Conservation (phyloP, 306 rosid species). For the Prosopis cineraria region DNA sequence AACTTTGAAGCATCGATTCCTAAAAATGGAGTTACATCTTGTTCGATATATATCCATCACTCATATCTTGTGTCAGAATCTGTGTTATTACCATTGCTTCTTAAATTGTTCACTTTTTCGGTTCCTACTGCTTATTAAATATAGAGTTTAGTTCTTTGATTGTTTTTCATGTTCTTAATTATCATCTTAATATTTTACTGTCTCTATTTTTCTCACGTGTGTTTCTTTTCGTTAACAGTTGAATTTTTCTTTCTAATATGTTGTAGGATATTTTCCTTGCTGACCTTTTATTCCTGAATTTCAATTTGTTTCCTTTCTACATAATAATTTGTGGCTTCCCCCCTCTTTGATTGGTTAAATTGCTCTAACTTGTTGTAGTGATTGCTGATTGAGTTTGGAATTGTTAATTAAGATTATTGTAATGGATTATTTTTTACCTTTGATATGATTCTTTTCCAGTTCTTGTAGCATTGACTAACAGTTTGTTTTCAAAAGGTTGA, state of each 20-base stretch:
- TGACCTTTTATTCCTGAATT: slow-evolving; percentile 10
- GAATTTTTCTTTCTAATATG: not conserved
- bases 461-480: slow-evolving; percentile 14
- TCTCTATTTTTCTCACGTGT: not conserved
- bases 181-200: not conserved
- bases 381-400: not conserved
- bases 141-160: slow-evolving; percentile 14
- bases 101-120: not conserved
- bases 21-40: not conserved
- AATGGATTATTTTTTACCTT: not conserved
- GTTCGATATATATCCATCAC: not conserved
- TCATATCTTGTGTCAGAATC: not conserved
- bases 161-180: slow-evolving; percentile 25
- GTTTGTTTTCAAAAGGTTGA: slow-evolving; percentile 30
- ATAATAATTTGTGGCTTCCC: not conserved
- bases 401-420: slow-evolving; percentile 25
- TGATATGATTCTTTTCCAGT: slow-evolving; percentile 6
- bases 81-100: not conserved
- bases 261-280: not conserved
- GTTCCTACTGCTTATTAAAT: slow-evolving; percentile 5
- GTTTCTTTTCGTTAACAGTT: slow-evolving; percentile 10
- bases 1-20: not conserved
- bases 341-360: not conserved
- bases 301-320: slow-evolving; percentile 9
- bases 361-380: slow-evolving; percentile 12